Conservation (phyloP, 768 basidiomycete genomes). For the Pisolithus sp. region DNA sequence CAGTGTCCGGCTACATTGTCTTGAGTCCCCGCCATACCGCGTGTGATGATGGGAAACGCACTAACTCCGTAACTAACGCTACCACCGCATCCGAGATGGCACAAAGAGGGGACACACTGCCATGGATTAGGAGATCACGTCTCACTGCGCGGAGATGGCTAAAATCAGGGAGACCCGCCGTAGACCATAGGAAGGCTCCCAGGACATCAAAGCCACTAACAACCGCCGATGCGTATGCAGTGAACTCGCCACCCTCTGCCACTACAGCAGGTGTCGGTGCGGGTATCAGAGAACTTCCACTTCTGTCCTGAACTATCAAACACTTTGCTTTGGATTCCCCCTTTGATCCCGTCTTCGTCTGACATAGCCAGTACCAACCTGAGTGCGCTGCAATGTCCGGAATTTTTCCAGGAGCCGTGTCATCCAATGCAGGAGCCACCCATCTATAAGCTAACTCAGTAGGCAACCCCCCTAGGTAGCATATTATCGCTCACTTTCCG, state of each 20-base stretch:
- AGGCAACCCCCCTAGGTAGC: background rate
- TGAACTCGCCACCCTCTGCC: background rate
- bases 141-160: background rate
- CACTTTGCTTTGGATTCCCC: background rate
- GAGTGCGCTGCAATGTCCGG: background rate
- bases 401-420: background rate
- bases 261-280: background rate
- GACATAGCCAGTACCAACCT: background rate
- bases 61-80: background rate
- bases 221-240: background rate
- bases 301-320: background rate
- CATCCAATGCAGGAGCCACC: background rate
- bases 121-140: background rate
- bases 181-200: background rate
- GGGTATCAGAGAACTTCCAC: background rate
- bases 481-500: background rate
- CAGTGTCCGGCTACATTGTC: background rate
- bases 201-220: background rate
- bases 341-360: background rate
- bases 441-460: background rate
- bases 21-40: background rate
- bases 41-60: background rate
- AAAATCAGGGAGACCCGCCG: background rate
- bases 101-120: background rate
- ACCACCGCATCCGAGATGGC: background rate